phyloP scores from a whole-genome alignment of 2,329 filamentous ascomycete species.

The Emericellopsis atlantica region DNA sequence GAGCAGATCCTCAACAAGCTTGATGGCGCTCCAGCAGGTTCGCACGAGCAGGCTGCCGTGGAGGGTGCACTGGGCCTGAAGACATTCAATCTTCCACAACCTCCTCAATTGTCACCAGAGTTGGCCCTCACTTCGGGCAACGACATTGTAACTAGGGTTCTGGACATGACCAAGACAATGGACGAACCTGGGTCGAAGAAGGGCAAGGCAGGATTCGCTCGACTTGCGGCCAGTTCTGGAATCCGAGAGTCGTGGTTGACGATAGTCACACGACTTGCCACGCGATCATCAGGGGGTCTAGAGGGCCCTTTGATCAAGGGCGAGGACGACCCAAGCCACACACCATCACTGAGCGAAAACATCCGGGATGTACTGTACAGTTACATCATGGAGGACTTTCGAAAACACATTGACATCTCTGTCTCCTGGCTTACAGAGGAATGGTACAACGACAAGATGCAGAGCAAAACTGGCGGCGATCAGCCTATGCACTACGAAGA shows the following conservation, averaged over 20 bases:
- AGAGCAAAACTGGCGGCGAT: slow-evolving; percentile 26
- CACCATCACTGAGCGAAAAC: slow-evolving; percentile 44
- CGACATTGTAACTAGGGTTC: slow-evolving; percentile 62
- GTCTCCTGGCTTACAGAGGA: slow-evolving; percentile 94
- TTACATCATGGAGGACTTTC: slow-evolving; percentile 87
- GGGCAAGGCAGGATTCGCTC: slow-evolving; percentile 59
- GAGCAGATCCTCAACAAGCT: slow-evolving; percentile 70
- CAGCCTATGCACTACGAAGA: slow-evolving; percentile 60
- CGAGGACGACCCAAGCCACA: slow-evolving; percentile 30
- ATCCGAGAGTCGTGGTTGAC: slow-evolving; percentile 87
- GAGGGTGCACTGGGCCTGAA: slow-evolving; percentile 49
- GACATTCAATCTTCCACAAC: slow-evolving; percentile 68
- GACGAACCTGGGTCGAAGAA: slow-evolving; percentile 48
- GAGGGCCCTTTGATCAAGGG: slow-evolving; percentile 45
- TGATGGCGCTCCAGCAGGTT: slow-evolving; percentile 49
- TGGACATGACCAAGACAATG: slow-evolving; percentile 62
- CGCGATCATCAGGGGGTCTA: slow-evolving; percentile 60
- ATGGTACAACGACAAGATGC: slow-evolving; percentile 79
- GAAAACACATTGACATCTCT: slow-evolving; percentile 76
- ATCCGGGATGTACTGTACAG: slow-evolving; percentile 73
- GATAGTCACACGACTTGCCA: slow-evolving; percentile 73
- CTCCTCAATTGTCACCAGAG: slow-evolving; percentile 59
- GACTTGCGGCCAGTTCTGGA: slow-evolving; percentile 72
- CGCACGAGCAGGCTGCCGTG: slow-evolving; percentile 16
- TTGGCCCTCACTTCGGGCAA: slow-evolving; percentile 64